Evolutionary conservation across 2,329 filamentous ascomycete genomes (phyloP).

Genomic region (Fusarium agapanthi): DNA sequence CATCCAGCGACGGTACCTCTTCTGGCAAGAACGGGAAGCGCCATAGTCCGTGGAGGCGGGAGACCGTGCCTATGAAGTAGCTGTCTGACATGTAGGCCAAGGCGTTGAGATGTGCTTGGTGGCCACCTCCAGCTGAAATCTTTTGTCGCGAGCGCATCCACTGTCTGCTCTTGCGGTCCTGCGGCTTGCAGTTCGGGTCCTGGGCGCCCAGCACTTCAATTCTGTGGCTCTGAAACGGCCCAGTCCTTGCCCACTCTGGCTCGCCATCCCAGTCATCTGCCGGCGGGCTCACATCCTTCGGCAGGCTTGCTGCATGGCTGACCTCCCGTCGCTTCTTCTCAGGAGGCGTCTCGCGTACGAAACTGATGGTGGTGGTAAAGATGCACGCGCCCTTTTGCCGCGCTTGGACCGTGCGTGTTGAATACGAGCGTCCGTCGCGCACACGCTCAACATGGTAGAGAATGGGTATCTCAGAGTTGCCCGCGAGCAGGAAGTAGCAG

Average conservation of each 20-base stretch:
- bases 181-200: conserved; percentile 59
- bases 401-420: conserved; percentile 95
- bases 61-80: conserved; percentile 91
- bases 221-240: conserved; percentile 58
- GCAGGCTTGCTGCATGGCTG: conserved; percentile 71
- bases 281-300: conserved; percentile 52
- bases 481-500: conserved; percentile 97
- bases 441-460: conserved; percentile 96
- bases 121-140: conserved; percentile 77
- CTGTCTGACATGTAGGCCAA: conserved; percentile 93
- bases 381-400: conserved; percentile 88
- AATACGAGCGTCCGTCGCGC: conserved; percentile 87
- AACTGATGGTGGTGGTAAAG: conserved; percentile 94
- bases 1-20: conserved; percentile 61
- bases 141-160: conserved; percentile 80
- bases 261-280: conserved; percentile 54
- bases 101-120: conserved; percentile 83
- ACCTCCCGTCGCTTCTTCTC: conserved; percentile 65
- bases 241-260: conserved; percentile 59
- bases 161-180: conserved; percentile 73
- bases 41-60: conserved; percentile 82
- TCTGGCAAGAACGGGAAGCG: conserved; percentile 68
- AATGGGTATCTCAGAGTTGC: conserved; percentile 83
- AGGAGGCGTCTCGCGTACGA: conserved; percentile 73
- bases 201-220: conserved; percentile 51